Conservation (phyloP, 2,329 filamentous ascomycete species). For the Calonectria henricotiae region DNA sequence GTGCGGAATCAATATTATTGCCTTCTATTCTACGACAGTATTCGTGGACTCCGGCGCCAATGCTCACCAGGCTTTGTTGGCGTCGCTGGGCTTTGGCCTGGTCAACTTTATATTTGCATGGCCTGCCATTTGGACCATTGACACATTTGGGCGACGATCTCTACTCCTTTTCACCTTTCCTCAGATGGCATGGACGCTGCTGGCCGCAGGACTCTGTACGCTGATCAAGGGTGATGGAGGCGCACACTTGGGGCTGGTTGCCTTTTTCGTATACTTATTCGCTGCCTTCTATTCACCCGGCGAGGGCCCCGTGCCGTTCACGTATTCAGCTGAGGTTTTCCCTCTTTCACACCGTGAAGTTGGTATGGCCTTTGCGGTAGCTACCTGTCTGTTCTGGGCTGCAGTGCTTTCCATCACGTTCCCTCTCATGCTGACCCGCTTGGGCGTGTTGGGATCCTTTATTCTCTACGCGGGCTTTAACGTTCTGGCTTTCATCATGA, state of each 20-base stretch:
- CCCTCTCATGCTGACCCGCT: conserved; percentile 68
- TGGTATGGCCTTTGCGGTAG: conserved; percentile 80
- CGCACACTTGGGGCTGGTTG: conserved; percentile 64
- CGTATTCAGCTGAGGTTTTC: conserved; percentile 80
- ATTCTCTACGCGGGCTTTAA: conserved; percentile 72
- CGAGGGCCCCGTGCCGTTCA: conserved; percentile 79
- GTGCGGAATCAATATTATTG: conserved; percentile 81
- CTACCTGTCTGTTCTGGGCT: conserved; percentile 76
- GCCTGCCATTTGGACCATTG: conserved; percentile 74
- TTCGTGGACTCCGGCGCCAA: conserved; percentile 73
- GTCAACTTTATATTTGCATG: conserved; percentile 74
- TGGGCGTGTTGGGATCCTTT: conserved; percentile 68
- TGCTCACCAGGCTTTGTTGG: conserved; percentile 72
- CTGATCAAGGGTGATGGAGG: conserved; percentile 62
- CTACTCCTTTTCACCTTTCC: conserved; percentile 64
- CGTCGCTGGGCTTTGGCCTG: conserved; percentile 73
- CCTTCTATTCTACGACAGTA: conserved; percentile 81
- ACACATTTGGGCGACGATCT: conserved; percentile 70
- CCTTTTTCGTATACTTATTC: conserved; percentile 72
- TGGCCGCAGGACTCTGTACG: conserved; percentile 66
- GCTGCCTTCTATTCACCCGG: conserved; percentile 68
- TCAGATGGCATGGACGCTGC: conserved; percentile 62
- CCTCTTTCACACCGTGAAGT: conserved; percentile 80
- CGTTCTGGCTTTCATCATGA: conserved; percentile 69
- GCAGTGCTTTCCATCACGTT: conserved; percentile 77